Evolutionary conservation across 306 rosid species (phyloP).

Genomic region (Pyrus communis): DNA sequence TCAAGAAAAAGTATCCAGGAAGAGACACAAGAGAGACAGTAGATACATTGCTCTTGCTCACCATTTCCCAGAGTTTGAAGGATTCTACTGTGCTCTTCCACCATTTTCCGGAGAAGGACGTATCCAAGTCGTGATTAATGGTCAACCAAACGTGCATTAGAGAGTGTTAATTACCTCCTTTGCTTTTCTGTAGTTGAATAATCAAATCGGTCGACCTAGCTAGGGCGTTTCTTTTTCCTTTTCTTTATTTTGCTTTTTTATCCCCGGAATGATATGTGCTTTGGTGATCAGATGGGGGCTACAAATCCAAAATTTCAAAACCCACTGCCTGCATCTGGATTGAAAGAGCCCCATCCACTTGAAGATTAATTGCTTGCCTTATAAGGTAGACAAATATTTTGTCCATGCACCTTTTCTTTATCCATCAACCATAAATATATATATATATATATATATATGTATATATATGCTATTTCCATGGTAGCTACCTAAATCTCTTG

Average conservation of each 20-base stretch:
- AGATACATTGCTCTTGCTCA: neutral
- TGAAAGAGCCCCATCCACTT: neutral
- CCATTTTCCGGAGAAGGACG: neutral
- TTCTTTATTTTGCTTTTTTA: neutral
- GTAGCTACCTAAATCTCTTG: neutral
- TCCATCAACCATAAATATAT: neutral
- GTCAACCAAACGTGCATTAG: neutral
- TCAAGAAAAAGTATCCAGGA: neutral
- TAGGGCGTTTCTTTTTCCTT: neutral
- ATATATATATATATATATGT: too few relatives aligned
- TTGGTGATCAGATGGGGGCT: conserved; percentile 11
- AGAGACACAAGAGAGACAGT: neutral
- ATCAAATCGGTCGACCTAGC: neutral
- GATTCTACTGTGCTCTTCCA: neutral
- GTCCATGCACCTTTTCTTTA: neutral
- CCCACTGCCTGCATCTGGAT: conserved; percentile 19
- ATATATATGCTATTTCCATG: neutral
- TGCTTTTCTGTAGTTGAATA: neutral
- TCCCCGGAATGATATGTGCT: neutral
- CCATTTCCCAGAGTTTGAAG: neutral
- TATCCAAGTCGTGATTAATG: neutral
- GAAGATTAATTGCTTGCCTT: neutral
- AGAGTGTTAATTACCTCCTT: neutral
- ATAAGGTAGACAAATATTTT: neutral
- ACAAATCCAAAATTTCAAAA: conserved; percentile 2